phyloP scores from a whole-genome alignment of 352 stramenopile genomes.

The Aphanomyces stellatus region DNA sequence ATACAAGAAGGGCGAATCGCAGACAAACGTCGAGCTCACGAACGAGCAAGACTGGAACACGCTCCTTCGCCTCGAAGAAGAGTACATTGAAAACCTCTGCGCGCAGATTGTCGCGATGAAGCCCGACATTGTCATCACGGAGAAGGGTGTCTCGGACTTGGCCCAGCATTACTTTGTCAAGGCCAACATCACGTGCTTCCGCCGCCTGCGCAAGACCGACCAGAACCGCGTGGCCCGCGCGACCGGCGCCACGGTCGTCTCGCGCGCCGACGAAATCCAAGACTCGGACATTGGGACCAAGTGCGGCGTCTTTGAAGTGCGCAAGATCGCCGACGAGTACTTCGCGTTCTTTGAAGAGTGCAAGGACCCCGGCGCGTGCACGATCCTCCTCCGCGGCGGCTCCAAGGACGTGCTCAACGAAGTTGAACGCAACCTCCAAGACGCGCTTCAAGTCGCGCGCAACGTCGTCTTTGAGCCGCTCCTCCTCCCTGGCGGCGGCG shows the following conservation, averaged over 20 bases:
- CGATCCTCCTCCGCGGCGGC: slow-evolving; percentile 95
- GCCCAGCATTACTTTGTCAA: slow-evolving; percentile 99
- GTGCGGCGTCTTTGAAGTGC: slow-evolving; percentile 97
- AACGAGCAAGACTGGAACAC: slow-evolving; percentile 98
- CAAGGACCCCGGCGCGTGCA: slow-evolving; percentile 97
- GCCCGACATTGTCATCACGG: slow-evolving; percentile 99
- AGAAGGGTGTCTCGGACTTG: slow-evolving; percentile 99
- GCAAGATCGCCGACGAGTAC: slow-evolving; percentile 91
- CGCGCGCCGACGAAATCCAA: slow-evolving; percentile 96
- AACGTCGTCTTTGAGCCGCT: slow-evolving; percentile 99
- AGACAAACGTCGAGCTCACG: slow-evolving; percentile 98
- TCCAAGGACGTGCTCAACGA: slow-evolving; percentile 99
- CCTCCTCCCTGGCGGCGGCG: slow-evolving; percentile 92
- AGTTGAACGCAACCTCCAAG: slow-evolving; percentile 98
- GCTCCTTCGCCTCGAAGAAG: slow-evolving; percentile 97
- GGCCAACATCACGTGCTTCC: slow-evolving; percentile 98
- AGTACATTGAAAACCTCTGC: slow-evolving; percentile 99
- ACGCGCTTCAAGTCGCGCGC: slow-evolving; percentile 99
- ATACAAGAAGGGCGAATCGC: slow-evolving; percentile 99
- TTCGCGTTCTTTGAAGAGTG: slow-evolving; percentile 99
- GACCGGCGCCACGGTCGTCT: slow-evolving; percentile 97
- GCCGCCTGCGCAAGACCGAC: slow-evolving; percentile 98
- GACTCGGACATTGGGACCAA: slow-evolving; percentile 98
- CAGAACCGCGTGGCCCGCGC: slow-evolving; percentile 98
- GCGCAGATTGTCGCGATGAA: slow-evolving; percentile 98